These are phyloP conservation scores for Diplodia seriata DNA, from an alignment of 2,329 filamentous ascomycete genomes.

Conservation along the genomic window DNA sequence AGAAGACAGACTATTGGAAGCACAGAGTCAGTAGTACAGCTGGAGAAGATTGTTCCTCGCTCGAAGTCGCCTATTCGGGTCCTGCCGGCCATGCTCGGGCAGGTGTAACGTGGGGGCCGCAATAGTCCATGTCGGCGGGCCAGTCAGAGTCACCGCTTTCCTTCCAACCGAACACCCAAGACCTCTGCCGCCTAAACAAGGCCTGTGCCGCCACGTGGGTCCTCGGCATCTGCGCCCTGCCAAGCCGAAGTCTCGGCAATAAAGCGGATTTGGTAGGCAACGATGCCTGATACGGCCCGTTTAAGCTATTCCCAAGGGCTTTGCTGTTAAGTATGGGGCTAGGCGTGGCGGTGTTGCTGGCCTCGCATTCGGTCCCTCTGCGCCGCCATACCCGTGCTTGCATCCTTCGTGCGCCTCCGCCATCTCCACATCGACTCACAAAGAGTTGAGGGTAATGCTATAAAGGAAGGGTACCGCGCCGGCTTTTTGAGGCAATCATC, in stretches of 20 bases:
- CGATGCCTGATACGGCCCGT: conserved; percentile 6
- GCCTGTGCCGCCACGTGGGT: neutral
- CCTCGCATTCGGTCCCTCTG: neutral
- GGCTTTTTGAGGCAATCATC: neutral
- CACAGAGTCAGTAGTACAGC: too few relatives aligned
- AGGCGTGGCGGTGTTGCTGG: conserved; percentile 6
- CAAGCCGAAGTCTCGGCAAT: neutral
- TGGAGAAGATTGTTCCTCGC: too few relatives aligned
- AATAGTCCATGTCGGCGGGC: too few relatives aligned
- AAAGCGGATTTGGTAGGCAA: neutral
- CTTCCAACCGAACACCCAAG: too few relatives aligned
- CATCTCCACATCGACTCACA: neutral
- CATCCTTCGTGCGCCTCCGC: conserved; percentile 2
- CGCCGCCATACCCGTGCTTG: conserved; percentile 6
- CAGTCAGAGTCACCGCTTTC: too few relatives aligned
- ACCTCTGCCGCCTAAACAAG: neutral
- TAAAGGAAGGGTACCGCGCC: neutral
- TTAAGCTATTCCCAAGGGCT: neutral
- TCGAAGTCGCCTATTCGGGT: too few relatives aligned
- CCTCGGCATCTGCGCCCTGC: neutral
- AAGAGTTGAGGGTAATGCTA: neutral
- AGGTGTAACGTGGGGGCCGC: too few relatives aligned
- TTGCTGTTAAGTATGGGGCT: neutral
- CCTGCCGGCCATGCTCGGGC: too few relatives aligned
- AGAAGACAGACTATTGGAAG: too few relatives aligned